Conservation (phyloP, 179 eudicot species). For the Sideroxylon spinosum region DNA sequence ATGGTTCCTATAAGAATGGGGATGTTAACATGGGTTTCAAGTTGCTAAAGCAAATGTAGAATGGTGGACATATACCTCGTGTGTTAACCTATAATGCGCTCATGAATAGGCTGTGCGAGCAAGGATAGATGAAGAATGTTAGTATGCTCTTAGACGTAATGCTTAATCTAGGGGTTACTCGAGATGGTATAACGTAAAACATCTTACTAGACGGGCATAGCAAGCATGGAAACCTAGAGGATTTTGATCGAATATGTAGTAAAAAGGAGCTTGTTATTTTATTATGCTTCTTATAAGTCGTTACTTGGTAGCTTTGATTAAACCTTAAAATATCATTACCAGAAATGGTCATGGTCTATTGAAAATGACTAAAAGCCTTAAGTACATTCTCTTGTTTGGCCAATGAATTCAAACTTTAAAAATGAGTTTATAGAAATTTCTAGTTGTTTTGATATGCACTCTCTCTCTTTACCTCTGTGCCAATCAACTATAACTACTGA, state of each 20-base stretch:
- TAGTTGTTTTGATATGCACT: background rate
- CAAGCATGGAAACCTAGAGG: slow-evolving; percentile 33
- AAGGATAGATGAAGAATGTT: slow-evolving; percentile 69
- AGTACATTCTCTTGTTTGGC: background rate
- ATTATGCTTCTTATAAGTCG: slow-evolving; percentile 61
- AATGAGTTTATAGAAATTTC: background rate
- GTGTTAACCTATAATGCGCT: slow-evolving; percentile 66
- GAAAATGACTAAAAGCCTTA: background rate
- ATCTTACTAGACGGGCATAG: slow-evolving; percentile 65
- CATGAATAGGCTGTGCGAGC: slow-evolving; percentile 67
- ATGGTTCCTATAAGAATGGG: slow-evolving; percentile 57
- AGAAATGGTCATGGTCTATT: background rate
- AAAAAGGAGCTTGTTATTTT: slow-evolving; percentile 61
- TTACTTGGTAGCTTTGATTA: slow-evolving; percentile 34
- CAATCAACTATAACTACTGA: background rate
- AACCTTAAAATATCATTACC: slow-evolving; percentile 23
- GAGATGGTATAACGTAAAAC: slow-evolving; percentile 69
- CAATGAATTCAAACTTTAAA: background rate
- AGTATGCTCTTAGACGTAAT: slow-evolving; percentile 55
- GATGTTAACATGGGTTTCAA: slow-evolving; percentile 60
- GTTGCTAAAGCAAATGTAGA: slow-evolving; percentile 63
- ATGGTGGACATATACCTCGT: slow-evolving; percentile 39
- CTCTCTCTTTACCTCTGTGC: background rate
- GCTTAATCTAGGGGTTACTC: slow-evolving; percentile 61
- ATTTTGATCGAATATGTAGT: slow-evolving; percentile 31